Base-by-base conservation (phyloP, 805 yeast species). In the Yarrowia porcina region DNA sequence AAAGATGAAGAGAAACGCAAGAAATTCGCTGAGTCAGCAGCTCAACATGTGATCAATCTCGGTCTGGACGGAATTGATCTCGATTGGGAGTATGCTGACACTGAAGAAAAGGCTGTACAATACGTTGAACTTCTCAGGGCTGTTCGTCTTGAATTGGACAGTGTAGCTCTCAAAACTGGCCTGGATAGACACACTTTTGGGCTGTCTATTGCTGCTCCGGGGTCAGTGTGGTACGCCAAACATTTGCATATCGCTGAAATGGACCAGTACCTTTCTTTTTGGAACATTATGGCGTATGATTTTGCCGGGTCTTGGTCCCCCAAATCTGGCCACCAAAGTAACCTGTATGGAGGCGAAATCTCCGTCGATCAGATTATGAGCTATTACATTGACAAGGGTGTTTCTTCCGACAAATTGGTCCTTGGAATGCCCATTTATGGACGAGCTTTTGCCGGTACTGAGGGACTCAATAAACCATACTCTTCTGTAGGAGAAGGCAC, bases 271-370 rank as follows among this genome's bases (percentile, higher is more conserved):
- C 70, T 94, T 17, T 76, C 83, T 18, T 83, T 83, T 67, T 91
- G 92, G 88, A 92, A 93, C 71, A 72, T 94, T 64, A 93, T 93
- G 98, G 84, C 94, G 18, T 93, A 94, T 72, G 98, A 94, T 72
- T 88, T 86, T 68, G 75, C 85, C 1, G 98, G 97, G 0, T 77
- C 82, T 9, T 90, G 96, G 96, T 84, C 89, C 1, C 69, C 72
- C 0, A 66, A 50, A 2, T 82, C 87, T 0, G 86, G 81, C 1
- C 87, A 83, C 70, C 97, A 90, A 65, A 83, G 94, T 3, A 90
- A 90, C 73, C 70, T 90, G 66, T 82, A 79, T 64, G 80, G 79
- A 2, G 77, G 77, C 56, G 74, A 72, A 3, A 68, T 82, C 32
- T 81, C 82, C 61, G 85, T 79, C 1, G 82, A 82, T 64, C 71